phyloP scores from a whole-genome alignment of 192 early-diverging fungal species.

The Coemansia sp. region DNA sequence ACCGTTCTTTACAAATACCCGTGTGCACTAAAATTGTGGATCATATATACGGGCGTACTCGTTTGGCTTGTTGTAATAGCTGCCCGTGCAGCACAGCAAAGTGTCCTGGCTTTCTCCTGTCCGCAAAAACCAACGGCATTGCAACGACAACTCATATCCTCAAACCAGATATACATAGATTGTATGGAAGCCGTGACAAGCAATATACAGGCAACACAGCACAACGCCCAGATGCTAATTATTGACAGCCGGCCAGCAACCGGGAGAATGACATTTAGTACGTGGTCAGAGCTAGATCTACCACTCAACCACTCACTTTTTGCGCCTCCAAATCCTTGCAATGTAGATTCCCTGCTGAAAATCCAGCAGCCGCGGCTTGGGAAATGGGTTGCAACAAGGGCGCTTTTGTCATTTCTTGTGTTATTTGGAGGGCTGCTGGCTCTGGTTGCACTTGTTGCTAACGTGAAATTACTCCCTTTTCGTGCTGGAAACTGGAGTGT shows the following conservation, averaged over 20 bases:
- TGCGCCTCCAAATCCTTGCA: neutral
- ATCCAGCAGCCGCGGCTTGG: constrained; percentile 9
- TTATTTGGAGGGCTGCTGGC: constrained; percentile 9
- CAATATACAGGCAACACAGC: neutral
- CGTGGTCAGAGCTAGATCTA: constrained; percentile 28
- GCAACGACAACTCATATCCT: neutral
- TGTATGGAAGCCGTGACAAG: constrained; percentile 8
- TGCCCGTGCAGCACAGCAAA: constrained; percentile 27
- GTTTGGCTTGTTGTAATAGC: constrained; percentile 28
- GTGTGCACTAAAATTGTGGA: constrained; percentile 41
- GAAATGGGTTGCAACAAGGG: constrained; percentile 5
- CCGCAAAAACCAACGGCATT: neutral
- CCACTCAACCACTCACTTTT: constrained; percentile 6
- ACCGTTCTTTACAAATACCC: constrained; percentile 23
- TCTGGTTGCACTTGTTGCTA: constrained; percentile 15
- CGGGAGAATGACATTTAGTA: constrained; percentile 7
- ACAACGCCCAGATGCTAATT: neutral
- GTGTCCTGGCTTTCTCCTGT: neutral
- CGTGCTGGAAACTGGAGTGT: neutral
- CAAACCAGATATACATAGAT: constrained; percentile 3
- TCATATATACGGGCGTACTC: constrained; percentile 28
- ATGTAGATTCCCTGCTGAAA: neutral
- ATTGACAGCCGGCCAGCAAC: neutral
- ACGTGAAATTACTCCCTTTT: constrained; percentile 3
- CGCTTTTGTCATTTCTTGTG: constrained; percentile 12